A percentile compares a stretch with the other conserved stretches of the same genome.
Evolutionary conservation across 2,329 filamentous ascomycete species (phyloP).

Genomic region (Truncatella angustata): DNA sequence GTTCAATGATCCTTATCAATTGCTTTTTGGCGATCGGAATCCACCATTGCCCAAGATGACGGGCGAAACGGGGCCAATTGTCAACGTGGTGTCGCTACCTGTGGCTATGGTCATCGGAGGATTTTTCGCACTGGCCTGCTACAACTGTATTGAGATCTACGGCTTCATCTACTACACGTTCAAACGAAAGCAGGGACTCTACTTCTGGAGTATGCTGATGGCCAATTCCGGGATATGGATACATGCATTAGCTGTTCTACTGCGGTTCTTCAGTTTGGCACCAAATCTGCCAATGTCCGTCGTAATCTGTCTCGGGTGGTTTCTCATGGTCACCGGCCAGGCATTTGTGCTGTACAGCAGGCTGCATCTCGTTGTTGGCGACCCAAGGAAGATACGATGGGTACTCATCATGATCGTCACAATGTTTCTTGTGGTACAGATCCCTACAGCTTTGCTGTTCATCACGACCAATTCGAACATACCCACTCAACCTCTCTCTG

Average conservation of each 20-base stretch:
- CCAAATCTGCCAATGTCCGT: slow-evolving; percentile 15
- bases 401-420: slow-evolving; percentile 56
- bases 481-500: background rate
- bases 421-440: slow-evolving; percentile 50
- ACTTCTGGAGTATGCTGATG: slow-evolving; percentile 39
- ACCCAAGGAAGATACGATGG: slow-evolving; percentile 42
- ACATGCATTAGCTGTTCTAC: slow-evolving; percentile 12
- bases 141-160: slow-evolving; percentile 36
- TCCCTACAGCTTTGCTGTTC: slow-evolving; percentile 50
- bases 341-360: slow-evolving; percentile 58
- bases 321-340: slow-evolving; percentile 57
- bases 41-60: background rate
- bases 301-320: slow-evolving; percentile 48
- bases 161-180: slow-evolving; percentile 36
- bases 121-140: slow-evolving; percentile 5
- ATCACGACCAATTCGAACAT: slow-evolving; percentile 13
- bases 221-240: slow-evolving; percentile 23
- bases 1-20: background rate
- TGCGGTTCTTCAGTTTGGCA: slow-evolving; percentile 17
- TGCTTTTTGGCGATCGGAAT: background rate
- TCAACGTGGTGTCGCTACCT: slow-evolving; percentile 1
- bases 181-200: slow-evolving; percentile 35
- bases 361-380: slow-evolving; percentile 55
- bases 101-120: slow-evolving; percentile 8
- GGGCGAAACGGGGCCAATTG: slow-evolving; percentile 6